phyloP scores from a whole-genome alignment of 148 eudicot species.

The Amaranthus hypochondriacus region DNA sequence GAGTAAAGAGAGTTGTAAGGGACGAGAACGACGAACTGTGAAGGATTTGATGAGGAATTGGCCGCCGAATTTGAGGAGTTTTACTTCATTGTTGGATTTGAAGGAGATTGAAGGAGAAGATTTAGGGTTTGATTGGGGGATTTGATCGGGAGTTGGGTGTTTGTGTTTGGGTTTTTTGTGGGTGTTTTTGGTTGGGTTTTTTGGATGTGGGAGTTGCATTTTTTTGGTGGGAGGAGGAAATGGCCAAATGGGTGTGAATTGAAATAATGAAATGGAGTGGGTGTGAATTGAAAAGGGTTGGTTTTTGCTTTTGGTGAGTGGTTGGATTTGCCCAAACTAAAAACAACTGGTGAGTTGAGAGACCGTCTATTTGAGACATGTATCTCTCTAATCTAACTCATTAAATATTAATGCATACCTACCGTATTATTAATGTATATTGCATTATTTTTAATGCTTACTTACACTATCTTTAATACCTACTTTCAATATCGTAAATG shows the following conservation, averaged over 20 bases:
- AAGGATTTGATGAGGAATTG: constrained; percentile 90
- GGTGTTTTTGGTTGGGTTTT: constrained; percentile 33
- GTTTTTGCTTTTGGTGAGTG: background rate
- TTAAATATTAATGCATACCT: too few species aligned
- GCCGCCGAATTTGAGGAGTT: constrained; percentile 84
- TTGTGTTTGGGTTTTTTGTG: constrained; percentile 70
- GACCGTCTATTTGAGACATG: too few species aligned
- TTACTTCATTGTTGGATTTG: constrained; percentile 66
- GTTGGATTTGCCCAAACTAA: background rate
- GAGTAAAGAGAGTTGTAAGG: constrained; percentile 60
- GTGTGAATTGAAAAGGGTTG: background rate
- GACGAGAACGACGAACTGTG: constrained; percentile 72
- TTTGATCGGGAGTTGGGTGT: constrained; percentile 41
- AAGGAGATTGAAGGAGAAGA: constrained; percentile 48
- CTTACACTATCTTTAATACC: too few species aligned
- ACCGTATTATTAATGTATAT: too few species aligned
- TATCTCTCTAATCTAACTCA: too few species aligned
- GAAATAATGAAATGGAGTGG: background rate
- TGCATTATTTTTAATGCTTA: too few species aligned
- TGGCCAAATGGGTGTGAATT: background rate
- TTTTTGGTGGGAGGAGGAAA: background rate
- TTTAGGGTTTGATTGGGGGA: constrained; percentile 39
- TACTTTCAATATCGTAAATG: too few species aligned
- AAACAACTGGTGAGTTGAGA: too few species aligned
- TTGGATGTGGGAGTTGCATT: background rate